Evolutionary conservation across 371 early-diverging fungal species (phyloP).

Genomic region (Rhizopus sp.): DNA sequence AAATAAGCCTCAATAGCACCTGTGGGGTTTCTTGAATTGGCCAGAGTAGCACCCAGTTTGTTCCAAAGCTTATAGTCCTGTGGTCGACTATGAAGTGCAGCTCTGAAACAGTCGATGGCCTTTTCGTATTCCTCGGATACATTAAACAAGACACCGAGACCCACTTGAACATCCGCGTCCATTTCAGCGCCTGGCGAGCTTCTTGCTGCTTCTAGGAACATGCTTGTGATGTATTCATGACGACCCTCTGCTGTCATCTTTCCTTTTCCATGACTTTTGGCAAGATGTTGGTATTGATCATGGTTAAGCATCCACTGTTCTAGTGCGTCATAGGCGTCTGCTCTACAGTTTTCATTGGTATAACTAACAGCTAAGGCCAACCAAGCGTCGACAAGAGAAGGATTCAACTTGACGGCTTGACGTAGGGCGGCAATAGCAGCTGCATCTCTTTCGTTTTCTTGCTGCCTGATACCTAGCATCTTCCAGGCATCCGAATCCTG

Average conservation of each 20-base stretch:
- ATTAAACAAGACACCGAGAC: constrained; percentile 89
- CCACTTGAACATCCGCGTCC: constrained; percentile 89
- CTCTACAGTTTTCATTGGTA: constrained; percentile 81
- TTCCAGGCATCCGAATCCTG: constrained; percentile 83
- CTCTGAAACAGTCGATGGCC: constrained; percentile 93
- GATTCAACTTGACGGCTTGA: constrained; percentile 71
- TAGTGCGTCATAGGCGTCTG: constrained; percentile 82
- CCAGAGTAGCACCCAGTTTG: constrained; percentile 91
- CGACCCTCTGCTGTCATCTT: constrained; percentile 28
- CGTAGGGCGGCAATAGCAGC: constrained; percentile 86
- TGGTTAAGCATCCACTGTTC: constrained; percentile 82
- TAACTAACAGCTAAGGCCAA: constrained; percentile 86
- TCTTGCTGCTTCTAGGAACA: constrained; percentile 77
- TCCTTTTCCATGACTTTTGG: background rate
- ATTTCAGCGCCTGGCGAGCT: constrained; percentile 63
- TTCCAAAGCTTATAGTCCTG: constrained; percentile 93
- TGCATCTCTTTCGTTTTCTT: constrained; percentile 91
- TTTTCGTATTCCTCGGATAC: constrained; percentile 83
- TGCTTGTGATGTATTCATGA: constrained; percentile 66
- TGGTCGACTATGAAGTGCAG: constrained; percentile 79
- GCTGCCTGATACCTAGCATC: constrained; percentile 80
- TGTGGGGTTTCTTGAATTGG: constrained; percentile 73
- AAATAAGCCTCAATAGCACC: constrained; percentile 92
- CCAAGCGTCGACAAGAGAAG: constrained; percentile 70
- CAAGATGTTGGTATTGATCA: constrained; percentile 55